Conservation (phyloP, 257 asterid species). For the Solanum gracilifrons region DNA sequence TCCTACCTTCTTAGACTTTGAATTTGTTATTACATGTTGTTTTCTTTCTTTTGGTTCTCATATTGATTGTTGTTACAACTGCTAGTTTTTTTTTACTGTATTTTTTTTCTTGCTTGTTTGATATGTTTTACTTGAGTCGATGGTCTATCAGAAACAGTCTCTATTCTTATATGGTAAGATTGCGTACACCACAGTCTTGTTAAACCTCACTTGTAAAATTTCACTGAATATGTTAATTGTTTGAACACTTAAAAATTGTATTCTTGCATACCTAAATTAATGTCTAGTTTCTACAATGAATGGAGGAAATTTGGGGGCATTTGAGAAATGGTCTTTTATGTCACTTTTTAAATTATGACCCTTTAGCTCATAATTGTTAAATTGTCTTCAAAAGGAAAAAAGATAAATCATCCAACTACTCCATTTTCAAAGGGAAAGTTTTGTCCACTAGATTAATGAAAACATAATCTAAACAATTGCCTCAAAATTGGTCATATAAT, state of each 20-base stretch:
- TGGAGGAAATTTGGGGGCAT: neutral
- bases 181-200: rapidly evolving
- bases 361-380: neutral
- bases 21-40: neutral
- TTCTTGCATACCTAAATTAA: neutral
- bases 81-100: neutral
- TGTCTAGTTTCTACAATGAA: neutral
- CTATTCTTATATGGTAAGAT: neutral
- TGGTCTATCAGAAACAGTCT: neutral
- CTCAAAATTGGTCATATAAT: neutral
- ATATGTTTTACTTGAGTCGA: neutral
- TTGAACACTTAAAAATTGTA: neutral
- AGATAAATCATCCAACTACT: neutral
- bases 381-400: neutral
- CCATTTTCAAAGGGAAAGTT: neutral
- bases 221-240: neutral
- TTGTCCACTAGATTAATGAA: neutral
- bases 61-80: neutral
- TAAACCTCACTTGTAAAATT: neutral
- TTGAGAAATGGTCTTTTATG: neutral
- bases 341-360: neutral
- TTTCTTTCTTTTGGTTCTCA: neutral
- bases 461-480: no score
- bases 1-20: neutral
- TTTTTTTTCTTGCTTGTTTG: neutral